These are phyloP conservation scores for Thelephora terrestris DNA, from an alignment of 1,284 basidiomycete genomes.

Conservation along the genomic window DNA sequence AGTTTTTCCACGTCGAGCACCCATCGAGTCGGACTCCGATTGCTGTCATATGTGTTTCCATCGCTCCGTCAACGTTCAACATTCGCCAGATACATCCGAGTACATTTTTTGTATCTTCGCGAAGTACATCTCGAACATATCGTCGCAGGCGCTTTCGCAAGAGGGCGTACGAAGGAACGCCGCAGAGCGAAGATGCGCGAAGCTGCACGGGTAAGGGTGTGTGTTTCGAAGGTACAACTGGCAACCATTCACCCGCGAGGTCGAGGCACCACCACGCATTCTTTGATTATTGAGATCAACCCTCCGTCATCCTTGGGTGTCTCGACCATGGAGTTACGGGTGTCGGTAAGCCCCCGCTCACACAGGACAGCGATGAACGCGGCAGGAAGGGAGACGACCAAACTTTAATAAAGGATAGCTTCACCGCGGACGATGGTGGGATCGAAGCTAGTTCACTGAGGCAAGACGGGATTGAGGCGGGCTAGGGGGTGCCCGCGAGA, in stretches of 20 bases:
- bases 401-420: too few species aligned
- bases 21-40: slow-evolving; percentile 41
- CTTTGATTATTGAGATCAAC: background rate
- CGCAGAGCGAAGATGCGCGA: slow-evolving; percentile 30
- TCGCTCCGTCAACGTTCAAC: slow-evolving; percentile 45
- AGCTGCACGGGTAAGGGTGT: slow-evolving; percentile 32
- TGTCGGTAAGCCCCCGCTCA: too few species aligned
- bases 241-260: slow-evolving; percentile 57
- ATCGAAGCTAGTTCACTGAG: too few species aligned
- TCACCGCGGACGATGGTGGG: too few species aligned
- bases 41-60: slow-evolving; percentile 40
- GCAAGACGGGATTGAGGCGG: too few species aligned
- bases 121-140: slow-evolving; percentile 55
- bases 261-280: slow-evolving; percentile 16
- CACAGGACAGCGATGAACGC: too few species aligned
- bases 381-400: too few species aligned
- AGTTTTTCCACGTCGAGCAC: slow-evolving; percentile 35
- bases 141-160: slow-evolving; percentile 47
- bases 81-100: slow-evolving; percentile 60
- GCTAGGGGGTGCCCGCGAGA: too few species aligned
- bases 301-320: slow-evolving; percentile 38
- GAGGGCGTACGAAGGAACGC: slow-evolving; percentile 38
- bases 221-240: slow-evolving; percentile 36
- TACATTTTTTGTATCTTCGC: slow-evolving; percentile 59
- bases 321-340: too few species aligned